Evolutionary conservation across 179 eudicot genomes (phyloP), one percentile per base, ranked within the genome.

Genomic region (Carnegiea gigantea): DNA sequence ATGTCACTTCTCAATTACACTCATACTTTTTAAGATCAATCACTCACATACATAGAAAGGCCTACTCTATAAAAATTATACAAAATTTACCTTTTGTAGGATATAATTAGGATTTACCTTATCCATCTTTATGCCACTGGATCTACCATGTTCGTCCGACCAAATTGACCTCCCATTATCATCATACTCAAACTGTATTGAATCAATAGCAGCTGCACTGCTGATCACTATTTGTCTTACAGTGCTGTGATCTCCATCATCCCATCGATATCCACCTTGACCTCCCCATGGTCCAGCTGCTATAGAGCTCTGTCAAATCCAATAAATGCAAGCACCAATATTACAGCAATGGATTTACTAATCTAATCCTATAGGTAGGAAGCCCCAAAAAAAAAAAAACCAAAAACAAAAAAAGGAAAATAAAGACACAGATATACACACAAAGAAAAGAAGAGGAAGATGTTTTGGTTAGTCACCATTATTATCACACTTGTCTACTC

Each of bases 241-340:
- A 36, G 86, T 77, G 36, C 83, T 30, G 40, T 83, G 77, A 40
- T 70, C 82, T 57, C 90, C 90, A 21, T 88, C 90, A 71, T 88
- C 90, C 90, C 90, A 88, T 13, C 49, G 80, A 83, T 51, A 64
- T 33, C 90, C 90, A 23, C 59, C 36, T 72, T 75, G 80, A 59
- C 90, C 90, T 57, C 90, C 90, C 85, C 86, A 86, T n/a, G 88
- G 90, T 70, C 88, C 86, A 51, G 78, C 82, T 73, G 79, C 51
- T 83, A 78, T 81, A 44, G 44, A 76, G 57, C 30, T 82, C n/a
- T 70, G 73, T 33, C n/a, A 70, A 30, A 70, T n/a, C 30, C 30
- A 62, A 9, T 5, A 5, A 73, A 73, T 40, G 28, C 80, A 78
- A 33, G 21, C 79, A 46, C 33, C 76, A 73, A 21, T n/a, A 60